Evolutionary conservation across 768 basidiomycete genomes (phyloP).

Genomic region (Neoboletus subvelutipes): DNA sequence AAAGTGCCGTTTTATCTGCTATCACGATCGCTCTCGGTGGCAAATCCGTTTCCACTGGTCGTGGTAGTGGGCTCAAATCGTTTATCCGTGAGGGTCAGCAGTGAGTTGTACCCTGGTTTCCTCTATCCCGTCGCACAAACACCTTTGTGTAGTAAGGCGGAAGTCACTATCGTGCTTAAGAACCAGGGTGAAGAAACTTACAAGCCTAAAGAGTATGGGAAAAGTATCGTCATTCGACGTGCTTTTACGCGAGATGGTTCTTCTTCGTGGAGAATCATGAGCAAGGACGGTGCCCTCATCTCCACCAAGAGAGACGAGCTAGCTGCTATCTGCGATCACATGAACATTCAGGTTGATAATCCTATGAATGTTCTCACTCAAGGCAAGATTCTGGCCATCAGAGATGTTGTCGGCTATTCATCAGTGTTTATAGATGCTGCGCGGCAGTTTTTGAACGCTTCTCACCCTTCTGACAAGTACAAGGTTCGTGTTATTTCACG

Average conservation of each 20-base stretch:
- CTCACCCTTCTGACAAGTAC: conserved; percentile 84
- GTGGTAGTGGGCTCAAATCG: conserved; percentile 79
- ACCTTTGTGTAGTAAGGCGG: conserved; percentile 41
- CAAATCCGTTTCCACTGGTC: conserved; percentile 88
- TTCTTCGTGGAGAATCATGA: conserved; percentile 82
- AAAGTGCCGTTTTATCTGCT: conserved; percentile 91
- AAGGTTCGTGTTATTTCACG: conserved; percentile 47
- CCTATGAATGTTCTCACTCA: conserved; percentile 94
- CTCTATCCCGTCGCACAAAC: conserved; percentile 34
- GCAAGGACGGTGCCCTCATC: conserved; percentile 60
- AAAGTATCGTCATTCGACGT: conserved; percentile 82
- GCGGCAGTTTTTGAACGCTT: conserved; percentile 79
- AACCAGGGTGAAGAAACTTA: conserved; percentile 92
- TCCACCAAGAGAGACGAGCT: conserved; percentile 83
- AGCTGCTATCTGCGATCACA: conserved; percentile 86
- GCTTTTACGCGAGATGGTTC: conserved; percentile 73
- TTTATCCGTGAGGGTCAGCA: conserved; percentile 82
- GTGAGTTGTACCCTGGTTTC: conserved; percentile 41
- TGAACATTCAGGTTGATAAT: conserved; percentile 96
- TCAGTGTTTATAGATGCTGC: conserved; percentile 31
- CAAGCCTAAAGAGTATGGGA: conserved; percentile 81
- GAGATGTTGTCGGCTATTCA: not conserved
- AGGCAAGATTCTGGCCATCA: conserved; percentile 40
- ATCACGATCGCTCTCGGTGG: conserved; percentile 93
- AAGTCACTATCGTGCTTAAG: conserved; percentile 79